phyloP scores from a whole-genome alignment of 306 rosid species.

The Cicer judaicum region DNA sequence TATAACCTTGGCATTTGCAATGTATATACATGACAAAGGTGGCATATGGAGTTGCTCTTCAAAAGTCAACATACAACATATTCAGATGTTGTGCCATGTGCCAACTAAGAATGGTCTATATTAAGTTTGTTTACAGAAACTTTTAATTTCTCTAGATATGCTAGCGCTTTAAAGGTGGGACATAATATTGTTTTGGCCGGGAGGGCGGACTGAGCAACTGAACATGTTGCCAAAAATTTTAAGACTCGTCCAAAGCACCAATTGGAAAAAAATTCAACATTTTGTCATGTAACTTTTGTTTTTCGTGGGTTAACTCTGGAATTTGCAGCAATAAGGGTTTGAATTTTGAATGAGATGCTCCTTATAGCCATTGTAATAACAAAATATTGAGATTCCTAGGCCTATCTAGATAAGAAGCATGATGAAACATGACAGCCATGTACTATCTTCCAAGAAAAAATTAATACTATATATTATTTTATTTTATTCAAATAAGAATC shows the following conservation, averaged over 20 bases:
- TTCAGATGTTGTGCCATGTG: background rate
- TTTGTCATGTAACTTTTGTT: slow-evolving; percentile 7
- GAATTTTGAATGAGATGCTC: background rate
- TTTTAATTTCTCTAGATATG: background rate
- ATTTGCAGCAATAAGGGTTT: background rate
- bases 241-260: background rate
- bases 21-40: slow-evolving; percentile 6
- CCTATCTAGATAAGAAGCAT: slow-evolving; percentile 31
- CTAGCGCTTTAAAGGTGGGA: background rate
- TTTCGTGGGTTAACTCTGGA: slow-evolving; percentile 10
- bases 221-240: slow-evolving; percentile 2
- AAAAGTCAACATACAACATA: background rate
- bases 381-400: slow-evolving; percentile 28
- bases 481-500: background rate
- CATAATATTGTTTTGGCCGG: background rate
- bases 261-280: background rate
- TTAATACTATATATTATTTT: background rate
- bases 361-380: background rate
- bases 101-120: slow-evolving; percentile 3
- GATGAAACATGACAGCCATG: slow-evolving; percentile 16
- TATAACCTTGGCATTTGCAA: slow-evolving; percentile 18
- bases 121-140: background rate
- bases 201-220: background rate
- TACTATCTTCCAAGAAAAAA: slow-evolving; percentile 38
- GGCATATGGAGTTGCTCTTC: background rate